Evolutionary conservation across 192 early-diverging fungal species (phyloP).

Genomic region (Coemansia sp.): DNA sequence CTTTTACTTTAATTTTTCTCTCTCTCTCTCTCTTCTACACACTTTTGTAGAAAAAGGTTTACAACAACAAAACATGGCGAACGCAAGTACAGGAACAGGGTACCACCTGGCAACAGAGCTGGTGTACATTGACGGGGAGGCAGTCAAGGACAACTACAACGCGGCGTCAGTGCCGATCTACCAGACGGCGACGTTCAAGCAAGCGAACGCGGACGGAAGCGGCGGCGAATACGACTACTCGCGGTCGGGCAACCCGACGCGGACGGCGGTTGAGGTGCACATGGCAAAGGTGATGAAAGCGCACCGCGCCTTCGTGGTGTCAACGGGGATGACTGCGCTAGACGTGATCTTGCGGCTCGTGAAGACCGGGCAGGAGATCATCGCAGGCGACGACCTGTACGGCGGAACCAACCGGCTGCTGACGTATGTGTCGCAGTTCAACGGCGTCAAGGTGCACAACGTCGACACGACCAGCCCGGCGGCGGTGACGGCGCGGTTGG

Average conservation of each 20-base stretch:
- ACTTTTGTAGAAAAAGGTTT: no score
- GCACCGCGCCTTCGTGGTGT: slow-evolving; percentile 78
- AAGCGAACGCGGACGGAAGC: slow-evolving; percentile 71
- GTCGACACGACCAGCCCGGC: slow-evolving; percentile 81
- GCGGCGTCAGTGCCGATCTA: slow-evolving; percentile 94
- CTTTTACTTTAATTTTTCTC: background rate
- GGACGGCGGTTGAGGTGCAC: slow-evolving; percentile 88
- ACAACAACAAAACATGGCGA: slow-evolving; percentile 6
- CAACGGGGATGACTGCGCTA: slow-evolving; percentile 91
- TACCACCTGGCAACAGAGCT: slow-evolving; percentile 77
- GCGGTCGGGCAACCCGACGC: slow-evolving; percentile 95
- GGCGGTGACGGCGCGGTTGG: slow-evolving; percentile 62
- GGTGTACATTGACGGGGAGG: slow-evolving; percentile 68
- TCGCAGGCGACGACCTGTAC: slow-evolving; percentile 96
- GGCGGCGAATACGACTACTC: slow-evolving; percentile 93
- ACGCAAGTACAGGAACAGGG: slow-evolving; percentile 6
- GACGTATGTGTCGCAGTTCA: slow-evolving; percentile 75
- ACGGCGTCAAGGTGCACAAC: slow-evolving; percentile 82
- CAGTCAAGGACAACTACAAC: slow-evolving; percentile 80
- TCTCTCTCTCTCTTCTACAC: no score
- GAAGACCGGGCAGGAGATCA: slow-evolving; percentile 83
- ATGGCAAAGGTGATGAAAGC: slow-evolving; percentile 94
- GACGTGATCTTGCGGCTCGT: slow-evolving; percentile 90
- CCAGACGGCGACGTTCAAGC: slow-evolving; percentile 97
- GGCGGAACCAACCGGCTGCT: slow-evolving; percentile 95